Evolutionary conservation across 345 rosid species (phyloP).

Genomic region (Eucalyptus cloeziana): DNA sequence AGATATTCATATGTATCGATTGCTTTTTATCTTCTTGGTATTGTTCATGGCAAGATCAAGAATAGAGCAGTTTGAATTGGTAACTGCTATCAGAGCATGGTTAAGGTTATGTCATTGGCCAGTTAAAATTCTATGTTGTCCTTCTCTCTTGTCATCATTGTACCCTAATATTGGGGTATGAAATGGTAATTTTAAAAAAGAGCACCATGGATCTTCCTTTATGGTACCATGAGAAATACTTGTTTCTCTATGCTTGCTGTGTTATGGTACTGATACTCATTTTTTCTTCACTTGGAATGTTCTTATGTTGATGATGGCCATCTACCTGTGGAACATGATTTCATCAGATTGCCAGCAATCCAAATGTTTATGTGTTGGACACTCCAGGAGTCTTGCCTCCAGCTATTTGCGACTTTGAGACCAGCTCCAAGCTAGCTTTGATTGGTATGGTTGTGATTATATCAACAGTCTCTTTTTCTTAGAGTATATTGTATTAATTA

Average conservation of each 20-base stretch:
- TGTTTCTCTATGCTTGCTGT: not conserved
- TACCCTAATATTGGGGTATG: not conserved
- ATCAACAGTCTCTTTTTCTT: not conserved
- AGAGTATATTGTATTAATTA: not conserved
- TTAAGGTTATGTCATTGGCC: not conserved
- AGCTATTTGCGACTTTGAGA: constrained; percentile 28
- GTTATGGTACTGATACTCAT: not conserved
- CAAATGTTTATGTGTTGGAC: constrained; percentile 63
- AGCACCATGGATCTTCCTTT: not conserved
- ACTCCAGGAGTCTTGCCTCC: constrained; percentile 84
- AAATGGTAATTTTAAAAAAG: not conserved
- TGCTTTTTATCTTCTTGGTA: not conserved
- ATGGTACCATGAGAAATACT: not conserved
- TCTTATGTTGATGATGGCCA: not conserved
- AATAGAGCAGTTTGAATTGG: not conserved
- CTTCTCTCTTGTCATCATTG: not conserved
- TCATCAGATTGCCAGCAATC: constrained; percentile 70
- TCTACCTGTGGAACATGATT: not conserved
- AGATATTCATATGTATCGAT: not conserved
- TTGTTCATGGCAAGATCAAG: not conserved
- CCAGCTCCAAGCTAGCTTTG: constrained; percentile 66
- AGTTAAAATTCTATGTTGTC: not conserved
- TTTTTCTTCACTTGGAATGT: not conserved
- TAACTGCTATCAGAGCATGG: not conserved
- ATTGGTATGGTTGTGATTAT: constrained; percentile 37